These are phyloP conservation scores for Beauveria medogensis DNA, from an alignment of 2,329 filamentous ascomycete species.

Conservation along the genomic window DNA sequence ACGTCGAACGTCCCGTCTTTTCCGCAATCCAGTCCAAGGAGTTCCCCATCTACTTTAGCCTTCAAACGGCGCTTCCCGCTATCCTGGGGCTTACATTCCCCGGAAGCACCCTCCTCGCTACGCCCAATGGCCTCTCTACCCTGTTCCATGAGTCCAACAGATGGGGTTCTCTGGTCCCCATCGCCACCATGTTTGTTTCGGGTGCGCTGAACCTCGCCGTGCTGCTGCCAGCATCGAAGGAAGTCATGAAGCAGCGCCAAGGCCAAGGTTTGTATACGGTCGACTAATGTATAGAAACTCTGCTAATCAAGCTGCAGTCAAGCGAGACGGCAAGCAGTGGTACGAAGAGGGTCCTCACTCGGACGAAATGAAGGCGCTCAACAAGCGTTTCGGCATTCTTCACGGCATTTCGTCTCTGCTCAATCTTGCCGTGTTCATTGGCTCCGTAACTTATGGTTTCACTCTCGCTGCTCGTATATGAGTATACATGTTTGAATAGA, in stretches of 20 bases:
- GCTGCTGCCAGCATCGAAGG: slow-evolving; percentile 67
- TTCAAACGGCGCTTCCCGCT: slow-evolving; percentile 70
- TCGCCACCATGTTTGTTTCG: slow-evolving; percentile 61
- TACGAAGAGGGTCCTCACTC: slow-evolving; percentile 74
- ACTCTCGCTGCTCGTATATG: slow-evolving; percentile 49
- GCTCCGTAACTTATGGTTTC: slow-evolving; percentile 70
- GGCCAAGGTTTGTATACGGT: slow-evolving; percentile 56
- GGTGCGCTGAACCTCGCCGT: slow-evolving; percentile 63
- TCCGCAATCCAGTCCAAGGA: slow-evolving; percentile 68
- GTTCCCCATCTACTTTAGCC: slow-evolving; percentile 81
- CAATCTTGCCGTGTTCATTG: slow-evolving; percentile 64
- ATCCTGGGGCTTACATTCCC: slow-evolving; percentile 75
- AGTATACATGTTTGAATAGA: not conserved
- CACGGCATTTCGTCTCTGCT: slow-evolving; percentile 76
- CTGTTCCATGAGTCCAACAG: slow-evolving; percentile 53
- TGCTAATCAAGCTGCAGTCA: slow-evolving; percentile 44
- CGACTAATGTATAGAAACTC: slow-evolving; percentile 3
- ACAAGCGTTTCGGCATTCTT: slow-evolving; percentile 68
- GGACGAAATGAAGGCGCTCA: slow-evolving; percentile 72
- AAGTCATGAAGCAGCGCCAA: slow-evolving; percentile 66
- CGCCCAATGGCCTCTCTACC: slow-evolving; percentile 42
- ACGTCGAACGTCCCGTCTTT: slow-evolving; percentile 73
- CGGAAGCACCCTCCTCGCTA: slow-evolving; percentile 42
- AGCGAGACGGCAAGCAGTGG: slow-evolving; percentile 80
- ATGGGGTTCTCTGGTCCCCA: slow-evolving; percentile 57